Evolutionary conservation across 2,329 filamentous ascomycete genomes (phyloP), one percentile per base, ranked within the genome.

Genomic region (Hypoxylon sp.): DNA sequence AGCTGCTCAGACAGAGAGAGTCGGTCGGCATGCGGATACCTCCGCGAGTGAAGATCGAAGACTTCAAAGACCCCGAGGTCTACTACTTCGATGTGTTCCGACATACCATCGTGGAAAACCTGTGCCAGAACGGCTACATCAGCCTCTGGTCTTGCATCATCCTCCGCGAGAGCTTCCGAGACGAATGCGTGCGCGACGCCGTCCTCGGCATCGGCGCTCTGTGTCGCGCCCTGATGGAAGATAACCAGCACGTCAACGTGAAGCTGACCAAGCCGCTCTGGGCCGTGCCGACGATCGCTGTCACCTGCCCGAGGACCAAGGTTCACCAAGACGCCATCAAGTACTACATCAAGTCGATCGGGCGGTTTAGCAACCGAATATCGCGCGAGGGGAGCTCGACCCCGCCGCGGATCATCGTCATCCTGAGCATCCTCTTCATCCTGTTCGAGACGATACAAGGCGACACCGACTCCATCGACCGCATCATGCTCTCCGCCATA

Each of bases 391-490:
- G 54, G 4, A 43, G 56, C 7, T 38, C 55, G 4, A 55, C 33
- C 4, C 41, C 54, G 15, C 23, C 48, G 7, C 50, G 63, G 18
- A 55, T 48, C 2, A 55, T 65, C 10, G 49, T 65, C 10, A 57
- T 65, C 24, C 18, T 58, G 23, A 65, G 62, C 24, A 54, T 65
- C 26, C 54, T 65, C 2, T 56, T 63, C 51, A 48, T 65, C 35
- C 40, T 63, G 5, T 65, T 62, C 35, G 62, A 65, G 48, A 38
- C 58, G 35, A 59, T 65, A 33, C 56, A 65, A 24, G 62, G 62
- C 21, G 54, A 65, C 15, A 50, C 47, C 17, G 54, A 60, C 2
- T 51, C 56, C 6, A 52, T 63, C 37, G 62, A 65, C 13, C 46
- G 37, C 11, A 47, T 65, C 20, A 56, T 62, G 29, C 46, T 49